Base-by-base conservation (phyloP, 169 alveolate species). In the Cryptosporidium meleagridis region DNA sequence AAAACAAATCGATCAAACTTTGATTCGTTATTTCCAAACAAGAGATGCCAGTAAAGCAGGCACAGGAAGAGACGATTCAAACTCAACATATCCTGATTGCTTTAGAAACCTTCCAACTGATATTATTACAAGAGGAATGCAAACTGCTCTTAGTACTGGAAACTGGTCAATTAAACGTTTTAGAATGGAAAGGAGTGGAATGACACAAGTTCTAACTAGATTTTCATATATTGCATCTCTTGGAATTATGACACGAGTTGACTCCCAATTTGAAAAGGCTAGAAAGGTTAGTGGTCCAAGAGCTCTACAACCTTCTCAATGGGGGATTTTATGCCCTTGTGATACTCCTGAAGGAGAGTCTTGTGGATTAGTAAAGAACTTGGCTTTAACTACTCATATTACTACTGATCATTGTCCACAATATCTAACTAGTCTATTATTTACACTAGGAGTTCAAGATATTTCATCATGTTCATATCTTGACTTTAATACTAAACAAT, bases 291-390 rank as follows among this genome's bases (percentile, higher is more conserved):
- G 98, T 68, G 99, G 99, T 0, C 99, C 99, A 12, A 95, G 99
- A 45, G 98, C 99, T 55, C 93, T 99, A 29, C 99, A 98, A 91
- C 99, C 99, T 9, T 96, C 99, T 23, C 99, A 98, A 91, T 98
- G 99, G 98, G 99, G 99, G 8, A 96, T 98, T 94, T 86, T 99
- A 16, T 98, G 99, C 84, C 99, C 99, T 1, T 96, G 99, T 87
- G 99, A 99, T 92, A 99, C 99, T 3, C 99, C 99, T 2, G 99
- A 99, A 85, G 99, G 99, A 1, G 99, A 97, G 87, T 95, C 98
- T 39, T 98, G 99, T 87, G 99, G 99, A 12, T 92, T 98, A 21
- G 99, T 98, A 16, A 99, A 99, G 92, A 97, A 97, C 92, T 95
- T 98, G 75, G 98, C 99, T 2, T 87, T 99, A 69, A 95, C 98